Evolutionary conservation across 2,329 filamentous ascomycete species (phyloP).

Genomic region (Hymenoscyphus fructigenus): DNA sequence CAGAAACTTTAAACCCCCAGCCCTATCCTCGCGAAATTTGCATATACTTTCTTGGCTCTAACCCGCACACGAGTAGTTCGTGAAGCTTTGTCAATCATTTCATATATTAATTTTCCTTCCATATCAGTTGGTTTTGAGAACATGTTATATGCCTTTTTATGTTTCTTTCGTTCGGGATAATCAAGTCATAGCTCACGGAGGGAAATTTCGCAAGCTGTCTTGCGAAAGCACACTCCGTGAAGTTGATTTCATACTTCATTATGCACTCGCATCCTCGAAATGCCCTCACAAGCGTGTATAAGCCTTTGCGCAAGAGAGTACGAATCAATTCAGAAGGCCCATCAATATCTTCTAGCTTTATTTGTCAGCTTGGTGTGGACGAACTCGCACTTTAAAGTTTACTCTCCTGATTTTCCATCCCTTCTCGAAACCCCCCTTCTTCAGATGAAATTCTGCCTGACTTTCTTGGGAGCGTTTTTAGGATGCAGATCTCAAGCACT

Average conservation of each 20-base stretch:
- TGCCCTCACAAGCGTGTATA: background rate
- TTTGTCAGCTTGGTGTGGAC: background rate
- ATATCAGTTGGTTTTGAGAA: background rate
- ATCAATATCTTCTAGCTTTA: background rate
- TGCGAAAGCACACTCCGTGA: background rate
- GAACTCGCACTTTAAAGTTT: background rate
- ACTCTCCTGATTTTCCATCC: background rate
- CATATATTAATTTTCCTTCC: background rate
- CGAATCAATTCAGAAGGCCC: background rate
- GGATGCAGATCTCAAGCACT: slow-evolving; percentile 1
- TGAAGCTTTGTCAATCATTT: background rate
- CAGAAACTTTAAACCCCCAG: background rate
- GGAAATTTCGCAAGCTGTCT: background rate
- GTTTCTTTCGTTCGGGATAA: background rate
- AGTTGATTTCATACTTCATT: background rate
- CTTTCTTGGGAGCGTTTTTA: background rate
- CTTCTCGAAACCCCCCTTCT: background rate
- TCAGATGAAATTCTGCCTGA: background rate
- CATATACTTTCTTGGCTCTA: background rate
- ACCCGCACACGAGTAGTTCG: background rate
- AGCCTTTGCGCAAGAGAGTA: background rate
- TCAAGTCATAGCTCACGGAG: too few relatives aligned
- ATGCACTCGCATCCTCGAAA: background rate
- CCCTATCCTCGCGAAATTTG: background rate
- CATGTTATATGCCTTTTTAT: background rate